Evolutionary conservation across 768 basidiomycete species (phyloP), one percentile per base, ranked within the genome.

Genomic region (Lyophyllum atratum): DNA sequence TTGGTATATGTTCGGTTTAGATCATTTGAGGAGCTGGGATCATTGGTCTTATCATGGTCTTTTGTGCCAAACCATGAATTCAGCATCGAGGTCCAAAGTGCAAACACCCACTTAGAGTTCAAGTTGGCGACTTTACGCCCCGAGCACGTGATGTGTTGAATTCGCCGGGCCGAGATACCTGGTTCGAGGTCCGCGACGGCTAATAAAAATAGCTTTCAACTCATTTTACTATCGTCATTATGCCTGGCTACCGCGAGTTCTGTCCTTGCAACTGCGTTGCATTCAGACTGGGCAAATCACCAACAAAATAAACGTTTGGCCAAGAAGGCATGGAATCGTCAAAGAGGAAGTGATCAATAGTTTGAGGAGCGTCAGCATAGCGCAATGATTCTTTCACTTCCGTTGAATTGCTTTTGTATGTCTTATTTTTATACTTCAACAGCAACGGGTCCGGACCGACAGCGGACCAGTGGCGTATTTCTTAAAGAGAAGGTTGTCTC

Each of bases 31-130:
- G 4, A 14, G 17, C 21, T 28, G 10, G 54, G 15, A 4, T 48
- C 31, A 9, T 55, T 39, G 39, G 54, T 29, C 37, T 55, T 55
- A 4, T 55, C 54, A 48, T 55, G 22, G 54, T 40, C 33, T 37
- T 55, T 55, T 12, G 44, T 19, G 29, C 54, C 47, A 28, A 55
- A 55, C 54, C 54, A 55, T 26, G 53, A 54, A 42, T 49, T 40
- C 46, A 55, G 46, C 54, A 55, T 55, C n/a, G 54, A 46, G 24
- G 29, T 37, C 8, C n/a, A n/a, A 33, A 12, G 50, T 26, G 25
- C 19, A 26, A 52, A n/a, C 2, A 47, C 7, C 46, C 46, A 47
- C 31, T 31, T 42, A 29, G 6, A 28, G n/a, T n/a, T n/a, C n/a
- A n/a, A n/a, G n/a, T n/a, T n/a, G n/a, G n/a, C n/a, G n/a, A n/a